These are phyloP conservation scores for Lenzites betulinus DNA, from an alignment of 768 basidiomycete species.

Conservation along the genomic window DNA sequence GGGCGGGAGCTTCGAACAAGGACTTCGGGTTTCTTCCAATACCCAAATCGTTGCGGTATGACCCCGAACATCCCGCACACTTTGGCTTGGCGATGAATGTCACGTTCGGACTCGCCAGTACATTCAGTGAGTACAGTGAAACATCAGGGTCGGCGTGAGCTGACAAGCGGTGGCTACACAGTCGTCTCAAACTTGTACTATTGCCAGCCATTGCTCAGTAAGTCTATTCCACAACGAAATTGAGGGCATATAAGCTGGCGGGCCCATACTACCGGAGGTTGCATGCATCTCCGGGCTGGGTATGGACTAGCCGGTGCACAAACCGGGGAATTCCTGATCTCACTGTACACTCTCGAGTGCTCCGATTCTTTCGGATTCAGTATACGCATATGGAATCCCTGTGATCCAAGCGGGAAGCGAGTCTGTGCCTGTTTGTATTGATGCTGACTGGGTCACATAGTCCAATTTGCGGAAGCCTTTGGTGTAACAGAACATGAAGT, in stretches of 20 bases:
- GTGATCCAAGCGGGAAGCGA: too few relatives aligned
- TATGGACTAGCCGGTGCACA: too few relatives aligned
- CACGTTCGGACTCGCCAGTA: constrained; percentile 50
- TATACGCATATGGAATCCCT: too few relatives aligned
- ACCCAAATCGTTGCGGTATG: constrained; percentile 43
- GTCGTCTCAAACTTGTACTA: constrained; percentile 82
- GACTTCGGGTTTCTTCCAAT: constrained; percentile 51
- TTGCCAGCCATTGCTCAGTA: constrained; percentile 78
- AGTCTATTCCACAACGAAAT: too few relatives aligned
- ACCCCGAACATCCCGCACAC: constrained; percentile 39
- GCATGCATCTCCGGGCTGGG: too few relatives aligned
- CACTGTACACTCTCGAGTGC: too few relatives aligned
- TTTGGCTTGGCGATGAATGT: constrained; percentile 43
- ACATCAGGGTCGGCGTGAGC: background rate
- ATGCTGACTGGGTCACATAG: constrained; percentile 6
- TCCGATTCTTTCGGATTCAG: too few relatives aligned
- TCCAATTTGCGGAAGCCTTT: constrained; percentile 38
- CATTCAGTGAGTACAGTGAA: constrained; percentile 42
- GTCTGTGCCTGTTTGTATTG: too few relatives aligned
- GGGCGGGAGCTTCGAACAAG: background rate
- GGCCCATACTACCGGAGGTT: too few relatives aligned
- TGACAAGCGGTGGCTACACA: constrained; percentile 24
- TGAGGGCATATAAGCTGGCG: too few relatives aligned
- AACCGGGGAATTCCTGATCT: too few relatives aligned
- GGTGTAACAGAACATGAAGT: constrained; percentile 39